Evolutionary conservation across 805 yeast genomes (phyloP).

Genomic region (Suhomyces sp.): DNA sequence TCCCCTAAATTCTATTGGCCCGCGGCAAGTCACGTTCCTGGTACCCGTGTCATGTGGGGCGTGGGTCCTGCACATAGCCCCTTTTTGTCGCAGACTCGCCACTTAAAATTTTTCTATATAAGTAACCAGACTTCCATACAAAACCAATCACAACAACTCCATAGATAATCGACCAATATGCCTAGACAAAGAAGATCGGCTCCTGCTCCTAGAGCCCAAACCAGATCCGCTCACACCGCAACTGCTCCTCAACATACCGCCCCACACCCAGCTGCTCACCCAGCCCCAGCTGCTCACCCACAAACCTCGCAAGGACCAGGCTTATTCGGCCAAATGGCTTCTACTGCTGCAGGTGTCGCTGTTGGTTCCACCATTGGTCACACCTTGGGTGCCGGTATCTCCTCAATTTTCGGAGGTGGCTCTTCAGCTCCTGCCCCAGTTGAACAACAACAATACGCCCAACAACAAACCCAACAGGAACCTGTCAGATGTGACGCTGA

Average conservation of each 20-base stretch:
- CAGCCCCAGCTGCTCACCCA: conserved; percentile 32
- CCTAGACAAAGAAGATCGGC: conserved; percentile 56
- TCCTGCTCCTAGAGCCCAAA: conserved; percentile 47
- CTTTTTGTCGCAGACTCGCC: not conserved
- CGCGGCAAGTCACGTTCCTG: not conserved
- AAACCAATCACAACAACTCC: not conserved
- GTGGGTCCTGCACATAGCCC: not conserved
- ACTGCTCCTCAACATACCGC: conserved; percentile 47
- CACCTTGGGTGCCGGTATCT: conserved; percentile 91
- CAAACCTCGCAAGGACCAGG: conserved; percentile 66
- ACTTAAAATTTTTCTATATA: conserved; percentile 6
- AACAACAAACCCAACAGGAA: conserved; percentile 37
- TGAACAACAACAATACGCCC: conserved; percentile 45
- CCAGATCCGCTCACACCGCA: conserved; percentile 75
- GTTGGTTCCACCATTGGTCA: conserved; percentile 98
- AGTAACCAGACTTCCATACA: not conserved
- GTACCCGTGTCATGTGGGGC: not conserved
- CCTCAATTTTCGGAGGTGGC: conserved; percentile 78
- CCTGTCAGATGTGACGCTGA: conserved; percentile 78
- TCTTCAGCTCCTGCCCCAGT: conserved; percentile 47
- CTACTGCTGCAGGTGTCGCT: conserved; percentile 99
- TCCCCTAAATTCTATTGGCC: not conserved
- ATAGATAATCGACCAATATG: conserved; percentile 21
- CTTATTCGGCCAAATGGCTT: conserved; percentile 93
- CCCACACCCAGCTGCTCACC: conserved; percentile 44